These are phyloP conservation scores for Colletotrichum magnum DNA, from an alignment of 2,329 filamentous ascomycete genomes.

Conservation along the genomic window DNA sequence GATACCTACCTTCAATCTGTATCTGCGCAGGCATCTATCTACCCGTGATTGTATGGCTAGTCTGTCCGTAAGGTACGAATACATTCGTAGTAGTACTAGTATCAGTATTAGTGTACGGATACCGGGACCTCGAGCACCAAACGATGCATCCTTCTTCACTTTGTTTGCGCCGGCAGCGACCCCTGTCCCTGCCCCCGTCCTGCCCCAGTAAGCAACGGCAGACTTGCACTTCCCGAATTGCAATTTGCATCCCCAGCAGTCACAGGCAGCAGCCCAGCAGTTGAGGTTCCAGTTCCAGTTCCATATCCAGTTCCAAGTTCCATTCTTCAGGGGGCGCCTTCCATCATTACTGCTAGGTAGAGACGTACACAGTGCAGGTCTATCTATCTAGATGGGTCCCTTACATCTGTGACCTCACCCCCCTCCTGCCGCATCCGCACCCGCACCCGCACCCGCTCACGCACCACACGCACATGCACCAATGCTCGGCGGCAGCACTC, in stretches of 20 bases:
- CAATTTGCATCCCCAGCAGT: neutral
- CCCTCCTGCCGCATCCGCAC: neutral
- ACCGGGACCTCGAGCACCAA: no score
- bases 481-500: conserved; percentile 7
- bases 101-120: no score
- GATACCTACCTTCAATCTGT: no score
- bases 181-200: neutral
- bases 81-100: no score
- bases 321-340: no score
- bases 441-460: conserved; percentile 1
- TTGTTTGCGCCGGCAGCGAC: neutral
- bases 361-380: no score
- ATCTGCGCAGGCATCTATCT: no score
- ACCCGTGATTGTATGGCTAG: no score
- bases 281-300: neutral
- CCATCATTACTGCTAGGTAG: no score
- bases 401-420: neutral
- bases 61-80: no score
- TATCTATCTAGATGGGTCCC: no score
- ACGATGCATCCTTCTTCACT: no score
- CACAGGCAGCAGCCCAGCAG: neutral
- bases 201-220: neutral
- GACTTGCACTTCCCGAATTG: neutral
- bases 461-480: conserved; percentile 6
- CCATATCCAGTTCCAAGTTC: neutral